Evolutionary conservation across 73 alveolate species (phyloP), one percentile per base, ranked within the genome.

Genomic region (Urostyla sp.): DNA sequence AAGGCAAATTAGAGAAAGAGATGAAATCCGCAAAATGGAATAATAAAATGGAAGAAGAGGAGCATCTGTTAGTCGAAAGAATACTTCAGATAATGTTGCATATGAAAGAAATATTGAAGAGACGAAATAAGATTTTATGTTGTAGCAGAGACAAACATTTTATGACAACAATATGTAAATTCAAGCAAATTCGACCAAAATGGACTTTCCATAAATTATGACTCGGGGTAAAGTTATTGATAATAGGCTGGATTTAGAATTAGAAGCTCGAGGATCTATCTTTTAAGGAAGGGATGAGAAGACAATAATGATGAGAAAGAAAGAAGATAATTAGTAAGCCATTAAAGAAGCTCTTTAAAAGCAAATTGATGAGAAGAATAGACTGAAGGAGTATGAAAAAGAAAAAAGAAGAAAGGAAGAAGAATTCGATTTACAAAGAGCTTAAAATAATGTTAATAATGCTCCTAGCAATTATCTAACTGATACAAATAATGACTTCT

Each of bases 221-320:
- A 44, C 69, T 1, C 21, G 83, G 30, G 83, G 72, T 8, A 44
- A 49, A 69, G 83, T 69, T 4, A 30, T 53, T 0, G 85, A 48
- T 0, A 61, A 61, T 36, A 50, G 91, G 44, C 8, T 81, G 0
- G 91, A 81, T 32, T 55, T 45, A 5, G 85, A 67, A 43, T 55
- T 81, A 13, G 91, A 81, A 72, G 37, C 78, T 0, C 27, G 86
- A 37, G 91, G 91, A 11, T 53, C 76, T 20, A 81, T 81, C 5
- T 72, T 81, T 28, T 46, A 66, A 49, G 91, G 91, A 7, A 67
- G 91, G 55, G 91, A 81, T 53, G 91, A 81, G 72, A 81, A 72
- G 55, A 21, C 61, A 13, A 51, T 81, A 44, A 53, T 81, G 10
- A 20, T 53, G 0, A 20, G 52, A 16, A 81, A 81, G 49, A 46